Evolutionary conservation across 176 grass and related monocot genomes (phyloP), one percentile per base, ranked within the genome.

Genomic region (Cocos nucifera): DNA sequence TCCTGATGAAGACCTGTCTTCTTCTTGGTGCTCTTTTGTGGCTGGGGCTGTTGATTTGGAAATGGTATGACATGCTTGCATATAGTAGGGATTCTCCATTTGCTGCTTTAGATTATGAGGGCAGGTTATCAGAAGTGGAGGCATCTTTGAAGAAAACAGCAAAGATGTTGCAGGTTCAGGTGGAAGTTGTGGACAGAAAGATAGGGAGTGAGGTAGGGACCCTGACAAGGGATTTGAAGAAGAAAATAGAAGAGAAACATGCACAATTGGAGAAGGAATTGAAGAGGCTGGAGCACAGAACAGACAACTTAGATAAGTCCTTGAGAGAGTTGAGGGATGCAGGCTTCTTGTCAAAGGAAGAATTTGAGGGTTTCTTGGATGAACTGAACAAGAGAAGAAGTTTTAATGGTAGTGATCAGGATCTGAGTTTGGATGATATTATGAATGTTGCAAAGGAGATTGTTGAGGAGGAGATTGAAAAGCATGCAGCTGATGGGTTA

Each of bases 401-500:
- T 19, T 50, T 73, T 0, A 67, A 67, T 9, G 53, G 59, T 1
- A 19, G 60, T 24, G 21, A 27, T 6, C 76, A 2, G 1, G 69
- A 76, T n/a, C 35, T 83, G 25, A 71, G 83, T 32, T 81, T 98
- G 62, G 82, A 92, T 56, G 66, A 86, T 55, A 79, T 89, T 26
- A 86, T 84, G 22, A 49, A 63, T 4, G 61, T 98, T 19, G 93
- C 93, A 2, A 78, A 82, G 75, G 87, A 89, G 51, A 89, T 98
- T 32, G 74, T 69, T 22, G 75, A 86, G 73, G 69, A 69, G 44
- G 93, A 98, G 74, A 81, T 98, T 51, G 81, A 92, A 66, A 98
- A 82, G 70, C 93, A 98, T 78, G 81, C 84, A 0, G 82, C 93
- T 0, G 93, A 98, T 85, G 93, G 93, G n/a, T 69, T 98, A 22